A percentile compares a stretch with the other conserved stretches of the same genome.
Evolutionary conservation across 2,329 filamentous ascomycete genomes (phyloP).

Genomic region (Phialophora macrospora): DNA sequence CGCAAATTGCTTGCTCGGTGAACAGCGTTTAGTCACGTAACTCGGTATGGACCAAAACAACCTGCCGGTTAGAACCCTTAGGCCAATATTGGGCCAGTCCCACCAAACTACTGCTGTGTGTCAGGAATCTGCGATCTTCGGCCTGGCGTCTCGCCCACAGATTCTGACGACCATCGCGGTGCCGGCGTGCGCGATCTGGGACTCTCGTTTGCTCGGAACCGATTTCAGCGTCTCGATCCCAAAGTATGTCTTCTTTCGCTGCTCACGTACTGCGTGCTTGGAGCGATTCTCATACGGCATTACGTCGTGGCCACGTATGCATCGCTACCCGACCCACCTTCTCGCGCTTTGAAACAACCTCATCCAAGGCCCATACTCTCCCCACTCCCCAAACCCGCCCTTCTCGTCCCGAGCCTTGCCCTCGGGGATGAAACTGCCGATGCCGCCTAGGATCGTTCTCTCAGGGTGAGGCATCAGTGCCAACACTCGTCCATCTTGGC

Average conservation of each 20-base stretch:
- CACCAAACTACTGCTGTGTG: too few relatives aligned
- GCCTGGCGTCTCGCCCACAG: too few relatives aligned
- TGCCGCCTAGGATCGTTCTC: slow-evolving; percentile 80
- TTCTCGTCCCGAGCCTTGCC: slow-evolving; percentile 46
- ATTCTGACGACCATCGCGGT: background rate
- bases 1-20: too few relatives aligned
- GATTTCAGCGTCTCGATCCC: background rate
- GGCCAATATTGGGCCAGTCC: too few relatives aligned
- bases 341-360: slow-evolving; percentile 86
- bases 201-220: background rate
- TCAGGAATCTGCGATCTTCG: too few relatives aligned
- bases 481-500: slow-evolving; percentile 76
- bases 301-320: background rate
- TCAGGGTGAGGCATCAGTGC: slow-evolving; percentile 95
- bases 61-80: too few relatives aligned
- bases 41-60: too few relatives aligned
- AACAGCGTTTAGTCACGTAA: too few relatives aligned
- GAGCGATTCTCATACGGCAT: background rate
- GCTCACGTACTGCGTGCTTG: background rate
- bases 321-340: slow-evolving; percentile 73
- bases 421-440: slow-evolving; percentile 74
- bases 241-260: background rate
- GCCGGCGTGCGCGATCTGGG: background rate
- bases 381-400: slow-evolving; percentile 63
- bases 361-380: slow-evolving; percentile 82